Evolutionary conservation across 2,329 filamentous ascomycete species (phyloP), one percentile per base, ranked within the genome.

Genomic region (Cordyceps javanica): DNA sequence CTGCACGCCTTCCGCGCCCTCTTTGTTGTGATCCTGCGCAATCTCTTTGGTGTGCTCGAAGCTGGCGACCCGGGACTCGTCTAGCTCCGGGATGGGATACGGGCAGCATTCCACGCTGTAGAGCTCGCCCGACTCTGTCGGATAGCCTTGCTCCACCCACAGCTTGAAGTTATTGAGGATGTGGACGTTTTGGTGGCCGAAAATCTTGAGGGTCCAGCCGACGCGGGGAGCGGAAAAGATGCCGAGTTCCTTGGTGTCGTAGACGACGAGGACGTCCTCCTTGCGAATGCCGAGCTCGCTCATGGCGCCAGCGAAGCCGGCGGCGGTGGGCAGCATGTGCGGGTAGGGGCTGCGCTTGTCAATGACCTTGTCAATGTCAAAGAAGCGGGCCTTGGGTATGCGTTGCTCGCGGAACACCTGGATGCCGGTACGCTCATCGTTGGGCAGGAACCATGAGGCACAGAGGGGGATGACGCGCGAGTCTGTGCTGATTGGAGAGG

Each of bases 381-480:
- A 99, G 82, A 97, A 99, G 32, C 91, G 89, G 1, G 94, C 88
- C 67, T 87, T 86, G 23, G 92, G 93, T 62, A 99, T 94, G 66
- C 91, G 90, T 69, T 86, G 83, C 69, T 90, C 82, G 63, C 86
- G 83, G 77, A 93, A 99, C 44, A 87, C 85, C 62, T 94, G 81
- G 64, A 89, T 84, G 55, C 94, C 94, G 51, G 83, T 89, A 61
- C 91, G 87, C 55, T 83, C 83, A 64, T 96, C 93, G 72, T 96
- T 97, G 62, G 94, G 94, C 62, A 99, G 83, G 69, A 97, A 99
- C 94, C 94, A 99, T 25, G 91, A 83, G 48, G 92, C 94, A 73
- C 92, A 97, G 42, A 99, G 81, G 3, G 94, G 90, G 55, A 99
- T 86, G 44, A 95, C 87, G 63, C 89, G 86, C 1, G 93, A 89